These are phyloP conservation scores for Lasiosphaeriaceae sp. DNA, from an alignment of 495 filamentous ascomycete species.

Conservation along the genomic window DNA sequence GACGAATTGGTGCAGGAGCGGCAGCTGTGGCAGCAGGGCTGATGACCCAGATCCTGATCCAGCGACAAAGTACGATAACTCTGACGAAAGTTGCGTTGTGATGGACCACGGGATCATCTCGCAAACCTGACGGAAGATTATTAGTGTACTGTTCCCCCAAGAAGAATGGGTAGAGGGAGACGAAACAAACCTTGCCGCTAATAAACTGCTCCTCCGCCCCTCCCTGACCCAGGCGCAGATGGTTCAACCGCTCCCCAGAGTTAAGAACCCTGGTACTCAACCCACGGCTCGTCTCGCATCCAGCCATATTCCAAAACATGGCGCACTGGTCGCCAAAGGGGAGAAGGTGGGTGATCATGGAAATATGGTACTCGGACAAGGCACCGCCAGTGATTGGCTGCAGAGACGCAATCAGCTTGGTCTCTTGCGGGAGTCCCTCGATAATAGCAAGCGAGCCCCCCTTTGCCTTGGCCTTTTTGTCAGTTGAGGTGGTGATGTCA, in stretches of 20 bases:
- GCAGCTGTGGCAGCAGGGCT: constrained; percentile 9
- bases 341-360: constrained; percentile 14
- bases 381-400: constrained; percentile 1
- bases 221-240: background rate
- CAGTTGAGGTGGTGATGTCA: background rate
- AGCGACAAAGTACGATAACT: constrained; percentile 11
- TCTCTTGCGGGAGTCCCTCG: constrained; percentile 18
- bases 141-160: background rate
- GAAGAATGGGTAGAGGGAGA: background rate
- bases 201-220: constrained; percentile 1
- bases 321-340: constrained; percentile 18
- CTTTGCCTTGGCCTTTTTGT: constrained; percentile 1
- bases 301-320: constrained; percentile 26
- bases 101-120: constrained; percentile 11
- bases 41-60: constrained; percentile 3
- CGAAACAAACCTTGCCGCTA: constrained; percentile 6
- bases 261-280: background rate
- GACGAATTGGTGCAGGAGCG: constrained; percentile 8
- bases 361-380: constrained; percentile 19
- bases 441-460: constrained; percentile 9
- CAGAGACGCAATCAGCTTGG: constrained; percentile 16
- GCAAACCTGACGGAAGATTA: background rate
- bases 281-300: background rate
- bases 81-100: constrained; percentile 10
- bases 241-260: background rate